Evolutionary conservation across 306 rosid species (phyloP).

Genomic region (Vigna mungo): DNA sequence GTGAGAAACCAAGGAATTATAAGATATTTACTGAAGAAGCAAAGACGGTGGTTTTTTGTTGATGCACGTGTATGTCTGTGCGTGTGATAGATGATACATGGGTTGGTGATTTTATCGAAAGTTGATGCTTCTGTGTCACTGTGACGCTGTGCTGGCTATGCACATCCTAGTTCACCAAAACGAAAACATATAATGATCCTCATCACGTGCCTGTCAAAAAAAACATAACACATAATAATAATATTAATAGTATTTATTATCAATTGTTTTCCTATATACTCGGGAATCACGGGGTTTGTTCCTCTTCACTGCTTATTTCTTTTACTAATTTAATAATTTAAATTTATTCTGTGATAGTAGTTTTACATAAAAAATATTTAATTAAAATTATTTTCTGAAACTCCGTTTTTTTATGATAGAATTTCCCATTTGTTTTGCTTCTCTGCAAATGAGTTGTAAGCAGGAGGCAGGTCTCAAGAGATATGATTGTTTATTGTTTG

Average conservation of each 20-base stretch:
- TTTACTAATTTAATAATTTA: conserved; percentile 5
- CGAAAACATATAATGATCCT: conserved; percentile 11
- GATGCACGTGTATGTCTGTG: conserved; percentile 48
- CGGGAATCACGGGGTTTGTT: conserved; percentile 73
- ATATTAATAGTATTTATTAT: background rate
- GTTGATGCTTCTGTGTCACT: background rate
- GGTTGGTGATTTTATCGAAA: background rate
- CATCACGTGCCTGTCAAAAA: conserved; percentile 31
- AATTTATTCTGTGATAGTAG: background rate
- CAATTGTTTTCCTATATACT: conserved; percentile 28
- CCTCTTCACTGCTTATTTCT: conserved; percentile 31
- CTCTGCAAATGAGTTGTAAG: background rate
- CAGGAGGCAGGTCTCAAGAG: conserved; percentile 8
- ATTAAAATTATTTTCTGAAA: background rate
- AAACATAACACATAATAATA: conserved; percentile 30
- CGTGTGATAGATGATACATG: too few species aligned
- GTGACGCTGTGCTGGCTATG: conserved; percentile 54
- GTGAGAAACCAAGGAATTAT: background rate
- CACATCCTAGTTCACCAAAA: conserved; percentile 13
- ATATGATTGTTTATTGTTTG: conserved; percentile 30
- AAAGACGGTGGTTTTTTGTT: conserved; percentile 15
- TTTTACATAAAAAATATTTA: background rate
- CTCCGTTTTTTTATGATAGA: background rate
- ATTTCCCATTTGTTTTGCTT: background rate
- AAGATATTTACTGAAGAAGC: background rate